These are phyloP conservation scores for Cyberlindnera mycetangii DNA, from an alignment of 805 yeast genomes.

Conservation along the genomic window DNA sequence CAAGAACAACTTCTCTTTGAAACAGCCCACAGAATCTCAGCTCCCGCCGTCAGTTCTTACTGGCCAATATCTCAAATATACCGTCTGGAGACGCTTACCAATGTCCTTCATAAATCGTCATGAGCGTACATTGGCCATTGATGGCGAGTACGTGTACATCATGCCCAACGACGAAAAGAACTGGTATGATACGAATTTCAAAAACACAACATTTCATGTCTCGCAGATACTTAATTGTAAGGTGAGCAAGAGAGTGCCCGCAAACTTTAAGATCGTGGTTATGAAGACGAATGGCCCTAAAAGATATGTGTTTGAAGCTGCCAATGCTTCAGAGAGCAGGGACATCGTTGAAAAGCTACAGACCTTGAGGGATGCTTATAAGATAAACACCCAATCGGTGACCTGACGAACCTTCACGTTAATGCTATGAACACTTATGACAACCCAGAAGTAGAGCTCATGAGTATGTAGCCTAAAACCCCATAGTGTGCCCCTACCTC, in stretches of 20 bases:
- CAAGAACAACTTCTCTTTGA: slow-evolving; percentile 26
- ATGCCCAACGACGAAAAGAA: slow-evolving; percentile 79
- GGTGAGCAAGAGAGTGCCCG: slow-evolving; percentile 71
- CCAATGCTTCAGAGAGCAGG: slow-evolving; percentile 52
- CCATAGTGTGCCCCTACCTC: slow-evolving; percentile 8
- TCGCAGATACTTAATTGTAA: slow-evolving; percentile 73
- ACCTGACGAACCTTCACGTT: not conserved
- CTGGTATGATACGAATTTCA: slow-evolving; percentile 64
- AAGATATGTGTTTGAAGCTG: slow-evolving; percentile 85
- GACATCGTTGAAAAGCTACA: slow-evolving; percentile 76
- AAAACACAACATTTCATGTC: slow-evolving; percentile 84
- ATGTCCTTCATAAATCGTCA: slow-evolving; percentile 77
- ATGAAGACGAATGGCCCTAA: slow-evolving; percentile 67
- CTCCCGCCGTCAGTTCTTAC: slow-evolving; percentile 19
- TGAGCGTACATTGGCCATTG: slow-evolving; percentile 81
- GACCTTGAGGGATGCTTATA: slow-evolving; percentile 54
- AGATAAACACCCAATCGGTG: slow-evolving; percentile 32
- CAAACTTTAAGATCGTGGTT: slow-evolving; percentile 78
- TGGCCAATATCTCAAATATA: slow-evolving; percentile 65
- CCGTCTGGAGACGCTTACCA: slow-evolving; percentile 86
- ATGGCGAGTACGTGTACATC: slow-evolving; percentile 90
- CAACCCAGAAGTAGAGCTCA: too few species aligned
- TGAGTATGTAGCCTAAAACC: not conserved
- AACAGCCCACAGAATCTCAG: slow-evolving; percentile 17
- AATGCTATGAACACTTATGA: too few species aligned